Conservation (phyloP, 1,139 yeast genomes). For the Suzukiozyma palmioleophila region DNA sequence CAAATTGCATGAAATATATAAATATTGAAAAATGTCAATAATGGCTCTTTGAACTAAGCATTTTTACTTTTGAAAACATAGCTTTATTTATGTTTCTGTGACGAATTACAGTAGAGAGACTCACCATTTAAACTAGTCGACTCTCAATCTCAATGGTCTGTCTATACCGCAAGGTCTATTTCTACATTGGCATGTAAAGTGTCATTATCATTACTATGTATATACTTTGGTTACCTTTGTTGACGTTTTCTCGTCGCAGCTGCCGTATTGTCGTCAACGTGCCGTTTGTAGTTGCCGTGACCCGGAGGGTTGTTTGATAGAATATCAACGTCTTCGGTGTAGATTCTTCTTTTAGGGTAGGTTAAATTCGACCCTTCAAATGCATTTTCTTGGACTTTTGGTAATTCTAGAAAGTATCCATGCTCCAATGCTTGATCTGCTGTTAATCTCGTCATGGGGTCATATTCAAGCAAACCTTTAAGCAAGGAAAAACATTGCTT, state of each 20-base stretch:
- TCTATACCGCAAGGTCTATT: too few relatives aligned
- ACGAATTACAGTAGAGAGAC: too few relatives aligned
- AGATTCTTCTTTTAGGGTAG: slow-evolving; percentile 71
- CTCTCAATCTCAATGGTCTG: too few relatives aligned
- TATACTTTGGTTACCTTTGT: slow-evolving; percentile 5
- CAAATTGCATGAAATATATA: too few relatives aligned
- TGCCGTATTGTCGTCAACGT: slow-evolving; percentile 18
- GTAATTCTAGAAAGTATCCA: slow-evolving; percentile 66
- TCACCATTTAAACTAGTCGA: too few relatives aligned
- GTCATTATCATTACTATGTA: slow-evolving; percentile 3
- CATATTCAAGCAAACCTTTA: slow-evolving; percentile 65
- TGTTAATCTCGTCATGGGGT: slow-evolving; percentile 71
- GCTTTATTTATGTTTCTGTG: too few relatives aligned
- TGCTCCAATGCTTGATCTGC: slow-evolving; percentile 75
- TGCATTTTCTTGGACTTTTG: slow-evolving; percentile 66
- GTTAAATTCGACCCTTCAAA: slow-evolving; percentile 60
- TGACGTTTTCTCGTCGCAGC: slow-evolving; percentile 3
- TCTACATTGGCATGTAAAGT: too few relatives aligned
- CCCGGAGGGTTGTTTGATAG: slow-evolving; percentile 21
- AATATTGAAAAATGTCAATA: too few relatives aligned
- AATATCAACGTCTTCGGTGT: slow-evolving; percentile 74
- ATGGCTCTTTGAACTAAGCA: too few relatives aligned
- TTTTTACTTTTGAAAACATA: too few relatives aligned
- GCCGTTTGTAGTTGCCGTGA: slow-evolving; percentile 17
- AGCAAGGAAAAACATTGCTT: slow-evolving; percentile 65